Evolutionary conservation across 2,329 filamentous ascomycete species (phyloP), one percentile per base, ranked within the genome.

Genomic region (Epichloe gansuensis): DNA sequence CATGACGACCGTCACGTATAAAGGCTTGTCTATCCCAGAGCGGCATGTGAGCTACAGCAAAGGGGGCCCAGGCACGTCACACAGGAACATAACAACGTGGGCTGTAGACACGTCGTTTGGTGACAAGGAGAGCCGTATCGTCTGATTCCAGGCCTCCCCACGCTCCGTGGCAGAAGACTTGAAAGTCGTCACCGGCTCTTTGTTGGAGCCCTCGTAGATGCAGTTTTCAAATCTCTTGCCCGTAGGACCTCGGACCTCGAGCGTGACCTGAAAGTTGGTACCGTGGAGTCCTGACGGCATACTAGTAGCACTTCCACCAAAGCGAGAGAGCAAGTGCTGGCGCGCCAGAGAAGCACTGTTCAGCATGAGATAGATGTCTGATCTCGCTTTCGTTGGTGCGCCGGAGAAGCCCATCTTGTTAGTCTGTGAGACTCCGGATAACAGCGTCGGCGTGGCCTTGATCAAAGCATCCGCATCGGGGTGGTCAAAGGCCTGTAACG

Each of bases 11-110:
- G 63, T 98, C 91, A 47, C 84, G 80, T 49, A 94, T 81, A 63
- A 98, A 98, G 0, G 93, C 91, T 54, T 90, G 83, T 25, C 88
- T 81, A 50, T 91, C 87, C 93, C 94, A 98, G 2, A 98, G 75
- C 0, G 93, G 93, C 73, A 98, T 84, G 76, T 94, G 91, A 13
- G 88, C 88, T 44, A 97, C 76, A 2, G 93, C 91, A 66, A 97
- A 96, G 0, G 93, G 46, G 88, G 85, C 52, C 86, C 85, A 0
- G 91, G 90, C 49, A 87, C 81, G 69, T 97, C 90, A 8, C 90
- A 85, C 52, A 98, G 72, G 59, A 88, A 91, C 79, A 98, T 86
- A 37, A 95, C 87, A 28, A 97, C 73, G 70, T 98, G 93, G 11
- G 87, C 84, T 23, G 82, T 81, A 2, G 84, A 78, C 0, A 98